These are phyloP conservation scores for baker's yeast (Saccharomyces cerevisiae) DNA, from an alignment of 805 yeast species.

Conservation along the genomic window DNA sequence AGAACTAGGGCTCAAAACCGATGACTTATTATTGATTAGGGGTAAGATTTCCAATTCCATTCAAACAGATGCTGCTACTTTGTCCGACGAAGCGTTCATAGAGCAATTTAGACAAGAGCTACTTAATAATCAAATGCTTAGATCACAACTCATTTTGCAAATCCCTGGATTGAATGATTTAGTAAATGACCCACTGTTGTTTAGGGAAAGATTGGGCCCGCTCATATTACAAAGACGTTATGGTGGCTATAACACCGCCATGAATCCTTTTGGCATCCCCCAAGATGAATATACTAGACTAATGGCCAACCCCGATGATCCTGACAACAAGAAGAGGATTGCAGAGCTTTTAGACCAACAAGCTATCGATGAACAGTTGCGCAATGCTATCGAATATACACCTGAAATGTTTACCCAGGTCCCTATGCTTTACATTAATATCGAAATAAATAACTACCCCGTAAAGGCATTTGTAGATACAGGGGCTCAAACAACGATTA, in stretches of 20 bases:
- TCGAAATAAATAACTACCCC: conserved; percentile 69
- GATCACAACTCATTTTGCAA: conserved; percentile 30
- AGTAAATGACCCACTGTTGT: conserved; percentile 41
- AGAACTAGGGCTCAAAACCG: conserved; percentile 43
- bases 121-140: conserved; percentile 35
- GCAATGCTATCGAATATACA: conserved; percentile 72
- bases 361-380: conserved; percentile 72
- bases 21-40: conserved; percentile 47
- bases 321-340: conserved; percentile 57
- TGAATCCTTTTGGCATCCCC: conserved; percentile 31
- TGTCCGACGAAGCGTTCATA: conserved; percentile 24
- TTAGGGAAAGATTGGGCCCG: conserved; percentile 36
- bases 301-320: conserved; percentile 60
- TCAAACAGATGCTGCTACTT: background rate
- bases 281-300: conserved; percentile 43
- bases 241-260: conserved; percentile 1
- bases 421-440: conserved; percentile 71
- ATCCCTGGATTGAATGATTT: conserved; percentile 43
- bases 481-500: conserved; percentile 87
- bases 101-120: conserved; percentile 46
- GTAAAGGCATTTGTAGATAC: conserved; percentile 93
- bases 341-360: conserved; percentile 59
- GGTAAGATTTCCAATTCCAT: conserved; percentile 14
- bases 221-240: conserved; percentile 30
- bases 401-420: conserved; percentile 86